Evolutionary conservation across 2,329 filamentous ascomycete species (phyloP), one percentile per base, ranked within the genome.

Genomic region (Botrytis squamosa): DNA sequence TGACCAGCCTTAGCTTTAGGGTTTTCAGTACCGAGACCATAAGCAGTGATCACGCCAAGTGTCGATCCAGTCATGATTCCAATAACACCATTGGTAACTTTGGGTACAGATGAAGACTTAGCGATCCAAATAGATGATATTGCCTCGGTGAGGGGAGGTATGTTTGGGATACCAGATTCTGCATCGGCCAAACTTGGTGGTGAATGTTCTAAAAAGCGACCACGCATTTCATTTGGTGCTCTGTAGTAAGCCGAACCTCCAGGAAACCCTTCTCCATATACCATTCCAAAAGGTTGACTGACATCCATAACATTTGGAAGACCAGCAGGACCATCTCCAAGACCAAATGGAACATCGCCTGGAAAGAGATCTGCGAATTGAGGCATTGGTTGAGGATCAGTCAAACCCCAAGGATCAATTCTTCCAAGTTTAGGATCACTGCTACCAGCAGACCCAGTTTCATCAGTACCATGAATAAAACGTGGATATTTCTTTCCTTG

Each of bases 251-350:
- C 88, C 73, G 91, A 90, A 5, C 95, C 95, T 67, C 93, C 93
- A 0, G 94, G 94, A 73, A 92, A 93, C 2, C 94, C 95, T 84
- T 97, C 94, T 4, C 94, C 95, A 71, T 93, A 91, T 12, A 97
- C 84, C 83, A 95, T 89, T 14, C 95, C 95, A 80, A 93, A 95
- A 14, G 89, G 88, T 78, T 95, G 93, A 80, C 94, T 97, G 52
- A 97, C 89, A 80, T 97, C 95, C 92, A 98, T 95, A 52, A 92
- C 88, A 79, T 98, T 98, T 1, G 93, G 93, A 38, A 91, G 85
- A 25, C 92, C 93, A 16, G 94, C 90, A 70, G 93, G 91, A 8
- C 94, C 94, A 46, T 93, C 86, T 6, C 93, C 94, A 68, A 95
- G 82, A 4, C 95, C 95, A 82, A 92, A 97, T 49, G 91, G 90